Evolutionary conservation across 331 rosid species (phyloP).

Genomic region (Malus hybrid): DNA sequence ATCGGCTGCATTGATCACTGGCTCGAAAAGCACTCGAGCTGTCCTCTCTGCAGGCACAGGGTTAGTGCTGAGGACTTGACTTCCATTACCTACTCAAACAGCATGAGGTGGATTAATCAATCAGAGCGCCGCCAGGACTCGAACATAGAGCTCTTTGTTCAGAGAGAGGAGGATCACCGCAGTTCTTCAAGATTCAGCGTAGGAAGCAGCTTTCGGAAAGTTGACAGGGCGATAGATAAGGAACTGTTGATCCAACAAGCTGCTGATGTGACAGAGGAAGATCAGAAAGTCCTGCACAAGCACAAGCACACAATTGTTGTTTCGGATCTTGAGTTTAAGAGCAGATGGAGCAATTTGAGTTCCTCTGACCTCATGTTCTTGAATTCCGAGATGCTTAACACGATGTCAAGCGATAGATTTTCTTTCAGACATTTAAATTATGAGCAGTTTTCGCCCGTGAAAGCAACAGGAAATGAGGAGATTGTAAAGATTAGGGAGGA

Average conservation of each 20-base stretch:
- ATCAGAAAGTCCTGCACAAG: slow-evolving; percentile 37
- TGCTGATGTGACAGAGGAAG: not conserved
- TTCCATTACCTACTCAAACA: slow-evolving; percentile 44
- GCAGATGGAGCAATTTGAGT: slow-evolving; percentile 82
- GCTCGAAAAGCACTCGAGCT: slow-evolving; percentile 89
- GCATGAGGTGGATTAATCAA: slow-evolving; percentile 47
- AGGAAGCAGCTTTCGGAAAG: slow-evolving; percentile 81
- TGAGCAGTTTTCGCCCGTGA: not conserved
- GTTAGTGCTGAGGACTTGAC: slow-evolving; percentile 59
- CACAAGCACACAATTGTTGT: slow-evolving; percentile 67
- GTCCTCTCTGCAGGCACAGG: slow-evolving; percentile 81
- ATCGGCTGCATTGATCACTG: slow-evolving; percentile 79
- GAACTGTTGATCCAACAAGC: slow-evolving; percentile 38
- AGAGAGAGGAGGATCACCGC: slow-evolving; percentile 60
- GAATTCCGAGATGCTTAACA: slow-evolving; percentile 63
- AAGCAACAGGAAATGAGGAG: slow-evolving; percentile 26
- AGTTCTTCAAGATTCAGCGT: slow-evolving; percentile 76
- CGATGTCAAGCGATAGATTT: slow-evolving; percentile 60
- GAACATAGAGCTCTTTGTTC: slow-evolving; percentile 68
- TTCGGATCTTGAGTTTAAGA: slow-evolving; percentile 71
- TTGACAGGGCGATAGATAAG: slow-evolving; percentile 19
- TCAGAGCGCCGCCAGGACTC: slow-evolving; percentile 53
- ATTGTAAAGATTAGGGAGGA: slow-evolving; percentile 45
- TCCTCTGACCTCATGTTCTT: slow-evolving; percentile 79
- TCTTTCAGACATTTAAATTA: slow-evolving; percentile 20